phyloP scores from a whole-genome alignment of 225 moss, liverwort and hornwort genomes.

The Lunularia cruciata region DNA sequence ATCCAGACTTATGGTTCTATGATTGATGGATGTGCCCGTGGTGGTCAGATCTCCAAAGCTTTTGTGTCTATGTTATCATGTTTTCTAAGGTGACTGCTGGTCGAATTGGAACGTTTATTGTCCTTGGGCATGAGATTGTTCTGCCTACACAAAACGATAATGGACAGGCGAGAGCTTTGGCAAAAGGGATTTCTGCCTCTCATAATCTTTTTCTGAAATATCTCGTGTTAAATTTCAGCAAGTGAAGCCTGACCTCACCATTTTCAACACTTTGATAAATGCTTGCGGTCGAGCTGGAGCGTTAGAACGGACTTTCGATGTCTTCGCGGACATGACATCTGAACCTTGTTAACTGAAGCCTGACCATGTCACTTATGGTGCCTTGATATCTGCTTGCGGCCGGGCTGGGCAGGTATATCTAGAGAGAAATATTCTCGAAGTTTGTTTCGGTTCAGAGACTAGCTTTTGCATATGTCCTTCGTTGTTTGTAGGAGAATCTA shows the following conservation, averaged over 20 bases:
- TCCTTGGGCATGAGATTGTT: too few relatives aligned
- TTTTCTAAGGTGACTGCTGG: constrained; percentile 91
- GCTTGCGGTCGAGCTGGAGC: constrained; percentile 95
- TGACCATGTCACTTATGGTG: constrained; percentile 83
- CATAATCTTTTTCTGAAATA: too few relatives aligned
- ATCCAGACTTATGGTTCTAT: constrained; percentile 86
- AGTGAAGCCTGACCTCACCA: constrained; percentile 86
- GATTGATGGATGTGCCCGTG: constrained; percentile 97
- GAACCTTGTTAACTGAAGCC: constrained; percentile 75
- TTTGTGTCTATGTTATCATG: constrained; percentile 98
- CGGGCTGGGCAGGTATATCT: constrained; percentile 89
- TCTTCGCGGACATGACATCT: constrained; percentile 77
- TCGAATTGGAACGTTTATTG: too few relatives aligned
- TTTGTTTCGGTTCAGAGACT: too few relatives aligned
- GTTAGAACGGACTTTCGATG: constrained; percentile 95
- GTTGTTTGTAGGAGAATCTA: too few relatives aligned
- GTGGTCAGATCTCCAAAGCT: constrained; percentile 90
- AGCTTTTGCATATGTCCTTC: too few relatives aligned
- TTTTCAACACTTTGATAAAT: constrained; percentile 92
- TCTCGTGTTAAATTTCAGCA: too few relatives aligned
- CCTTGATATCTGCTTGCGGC: constrained; percentile 83
- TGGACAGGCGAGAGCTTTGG: too few relatives aligned
- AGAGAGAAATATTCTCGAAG: not conserved
- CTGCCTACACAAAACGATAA: too few relatives aligned
- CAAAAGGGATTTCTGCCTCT: too few relatives aligned